Base-by-base conservation (phyloP, 2,329 filamentous ascomycete genomes). In the Beauveria pseudobassiana region DNA sequence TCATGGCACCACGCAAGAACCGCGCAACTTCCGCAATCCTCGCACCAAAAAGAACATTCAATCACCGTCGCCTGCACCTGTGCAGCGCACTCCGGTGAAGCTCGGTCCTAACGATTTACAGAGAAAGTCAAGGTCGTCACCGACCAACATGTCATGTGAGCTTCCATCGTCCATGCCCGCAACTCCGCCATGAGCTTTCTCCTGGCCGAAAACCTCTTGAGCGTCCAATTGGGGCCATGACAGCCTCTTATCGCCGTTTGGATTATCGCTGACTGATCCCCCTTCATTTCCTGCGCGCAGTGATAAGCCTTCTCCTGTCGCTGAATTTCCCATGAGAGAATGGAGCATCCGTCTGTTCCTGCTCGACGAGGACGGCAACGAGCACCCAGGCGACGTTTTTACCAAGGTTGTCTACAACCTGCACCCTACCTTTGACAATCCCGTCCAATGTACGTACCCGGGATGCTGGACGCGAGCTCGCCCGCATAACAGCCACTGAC, bases 321-420 rank as follows among this genome's bases (percentile, higher is more conserved):
- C 93, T 69, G 92, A 92, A 3, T 96, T 93, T 71, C 95, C 95
- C 12, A 93, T 97, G 85, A 88, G 95, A 74, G 82, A 86, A 76
- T 99, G 95, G 95, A 92, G 85, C 67, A 90, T 98, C 73, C 87
- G 89, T 76, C 81, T 99, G 68, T 91, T 85, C 76, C 76, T 98
- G 58, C 75, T 97, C 61, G 92, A 96, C 67, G 89, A 96, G 69
- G 86, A 90, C 65, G 93, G 92, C 68, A 90, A 95, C 68, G 87
- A 96, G 75, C 82, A 91, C 57, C 84, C 89, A 8, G 92, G 93
- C 59, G 90, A 80, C 67, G 85, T 92, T 75, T 98, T 97, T 78
- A 90, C 91, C 72, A 96, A 96, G 79, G 93, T 90, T 48, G 88
- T 88, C 61, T 99, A 97, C 79, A 90, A 91, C 71, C 84, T 99